Base-by-base conservation (phyloP, 2,329 filamentous ascomycete species). In the Xylariales sp. region DNA sequence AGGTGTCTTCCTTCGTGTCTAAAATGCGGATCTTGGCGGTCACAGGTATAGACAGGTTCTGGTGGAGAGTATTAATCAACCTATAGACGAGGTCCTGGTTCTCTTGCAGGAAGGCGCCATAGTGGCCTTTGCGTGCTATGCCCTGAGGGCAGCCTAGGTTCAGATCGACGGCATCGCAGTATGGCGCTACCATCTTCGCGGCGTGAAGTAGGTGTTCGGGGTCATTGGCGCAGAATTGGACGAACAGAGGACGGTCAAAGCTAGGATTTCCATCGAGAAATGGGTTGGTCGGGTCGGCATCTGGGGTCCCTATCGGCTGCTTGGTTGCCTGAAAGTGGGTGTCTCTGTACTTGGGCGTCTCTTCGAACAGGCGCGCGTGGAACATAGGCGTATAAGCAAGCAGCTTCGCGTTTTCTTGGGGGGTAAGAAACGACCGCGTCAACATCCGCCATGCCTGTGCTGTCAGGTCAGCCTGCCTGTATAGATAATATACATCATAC, bases 101-200 rank as follows among this genome's bases (percentile, higher is more conserved):
- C 78, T 99, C 96, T 80, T 99, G 96, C 73, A 99, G 80, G 76
- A 98, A 99, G 0, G 95, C 91, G 28, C 96, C 96, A 76, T 99
- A 99, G 78, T 93, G 90, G 8, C 96, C 96, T 78, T 92, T 92
- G 78, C 89, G 89, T 41, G 96, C 96, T 73, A 99, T 99, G 1
- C 95, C 95, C 78, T 99, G 96, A 0, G 96, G 96, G 81, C 96
- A 99, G 7, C 96, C 96, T 4, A 99, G 84, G 78, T 99, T 99
- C 74, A 99, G 82, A 79, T 99, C 96, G 3, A 99, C 91, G 7
- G 96, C 96, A 78, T 99, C 96, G 80, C 95, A 98, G 79, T 94
- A 92, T 0, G 93, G 93, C 5, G 92, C 90, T 0, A 93, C 94
- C 68, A 90, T 86, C 71, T 87, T 86, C 0, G 95, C 96, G 0